phyloP scores from a whole-genome alignment of 1,139 yeast species.

The Wickerhamiella pararugosa region DNA sequence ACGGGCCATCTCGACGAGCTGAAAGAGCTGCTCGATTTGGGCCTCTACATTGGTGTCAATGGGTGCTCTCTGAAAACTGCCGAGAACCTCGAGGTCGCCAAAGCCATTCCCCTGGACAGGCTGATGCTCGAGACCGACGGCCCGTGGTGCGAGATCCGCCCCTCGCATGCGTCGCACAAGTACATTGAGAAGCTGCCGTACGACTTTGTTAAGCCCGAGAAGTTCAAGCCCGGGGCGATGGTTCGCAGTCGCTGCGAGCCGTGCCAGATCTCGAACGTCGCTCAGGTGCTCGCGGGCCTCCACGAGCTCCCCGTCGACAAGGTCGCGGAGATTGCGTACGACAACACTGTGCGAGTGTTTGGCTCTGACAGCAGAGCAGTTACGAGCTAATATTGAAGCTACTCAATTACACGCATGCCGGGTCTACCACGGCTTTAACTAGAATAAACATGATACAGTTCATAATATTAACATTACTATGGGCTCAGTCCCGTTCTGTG shows the following conservation, averaged over 20 bases:
- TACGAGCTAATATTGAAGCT: too few relatives aligned
- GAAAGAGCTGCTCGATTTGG: constrained; percentile 36
- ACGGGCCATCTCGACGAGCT: constrained; percentile 67
- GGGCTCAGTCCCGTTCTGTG: constrained; percentile 1
- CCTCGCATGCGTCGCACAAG: constrained; percentile 61
- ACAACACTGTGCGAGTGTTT: constrained; percentile 47
- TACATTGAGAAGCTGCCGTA: constrained; percentile 27
- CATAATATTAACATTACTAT: not conserved
- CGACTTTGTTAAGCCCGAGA: constrained; percentile 51
- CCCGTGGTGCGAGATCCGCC: constrained; percentile 94
- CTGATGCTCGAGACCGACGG: constrained; percentile 88
- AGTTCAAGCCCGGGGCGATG: constrained; percentile 34
- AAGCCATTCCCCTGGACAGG: constrained; percentile 47
- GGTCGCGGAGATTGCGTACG: constrained; percentile 48
- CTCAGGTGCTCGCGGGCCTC: constrained; percentile 55
- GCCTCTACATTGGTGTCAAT: constrained; percentile 67
- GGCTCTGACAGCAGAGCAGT: constrained; percentile 17
- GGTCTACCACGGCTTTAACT: not conserved
- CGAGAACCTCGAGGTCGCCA: constrained; percentile 56
- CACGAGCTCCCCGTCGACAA: constrained; percentile 35
- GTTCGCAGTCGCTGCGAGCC: constrained; percentile 88
- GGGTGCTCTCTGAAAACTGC: constrained; percentile 82
- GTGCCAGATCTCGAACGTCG: constrained; percentile 66
- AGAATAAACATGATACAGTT: not conserved
- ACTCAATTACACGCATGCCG: too few relatives aligned